Percentiles rank a stretch among this genome's conserved stretches.
phyloP scores from a whole-genome alignment of 495 filamentous ascomycete genomes.

The Hypoxylon rickii region DNA sequence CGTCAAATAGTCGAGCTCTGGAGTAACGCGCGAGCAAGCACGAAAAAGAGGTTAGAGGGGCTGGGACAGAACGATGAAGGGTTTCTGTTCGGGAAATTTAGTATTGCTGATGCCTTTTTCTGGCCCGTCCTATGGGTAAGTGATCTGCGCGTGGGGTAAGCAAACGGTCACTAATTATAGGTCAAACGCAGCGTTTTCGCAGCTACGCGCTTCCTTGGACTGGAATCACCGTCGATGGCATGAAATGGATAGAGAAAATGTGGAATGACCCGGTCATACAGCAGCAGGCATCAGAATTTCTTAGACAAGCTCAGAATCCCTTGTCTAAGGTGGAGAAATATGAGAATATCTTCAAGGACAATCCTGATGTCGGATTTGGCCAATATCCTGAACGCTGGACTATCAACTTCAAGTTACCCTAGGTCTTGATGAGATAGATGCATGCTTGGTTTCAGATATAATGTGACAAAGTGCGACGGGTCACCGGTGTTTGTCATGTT shows the following conservation, averaged over 20 bases:
- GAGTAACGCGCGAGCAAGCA: slow-evolving; percentile 22
- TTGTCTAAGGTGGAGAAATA: slow-evolving; percentile 44
- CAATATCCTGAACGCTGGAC: slow-evolving; percentile 47
- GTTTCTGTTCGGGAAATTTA: slow-evolving; percentile 47
- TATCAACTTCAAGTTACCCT: no score
- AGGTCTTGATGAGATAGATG: no score
- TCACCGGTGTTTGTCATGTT: no score
- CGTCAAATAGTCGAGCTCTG: slow-evolving; percentile 43
- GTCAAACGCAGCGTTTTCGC: slow-evolving; percentile 46
- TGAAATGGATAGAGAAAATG: slow-evolving; percentile 53
- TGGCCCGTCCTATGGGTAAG: slow-evolving; percentile 52
- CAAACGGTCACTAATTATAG: not conserved
- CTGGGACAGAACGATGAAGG: slow-evolving; percentile 44
- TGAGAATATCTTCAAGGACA: slow-evolving; percentile 47
- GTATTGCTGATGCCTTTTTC: slow-evolving; percentile 48
- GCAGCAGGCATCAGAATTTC: slow-evolving; percentile 41
- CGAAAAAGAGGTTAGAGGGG: slow-evolving; percentile 35
- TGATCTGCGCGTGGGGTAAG: not conserved
- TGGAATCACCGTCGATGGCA: slow-evolving; percentile 42
- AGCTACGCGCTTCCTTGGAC: slow-evolving; percentile 49
- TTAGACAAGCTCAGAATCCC: slow-evolving; percentile 46
- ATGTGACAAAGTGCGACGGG: no score
- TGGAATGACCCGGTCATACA: slow-evolving; percentile 51
- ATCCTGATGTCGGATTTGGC: slow-evolving; percentile 41
- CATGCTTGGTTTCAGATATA: no score